These are phyloP conservation scores for Alternaria sp. DNA, from an alignment of 2,329 filamentous ascomycete genomes.

Conservation along the genomic window DNA sequence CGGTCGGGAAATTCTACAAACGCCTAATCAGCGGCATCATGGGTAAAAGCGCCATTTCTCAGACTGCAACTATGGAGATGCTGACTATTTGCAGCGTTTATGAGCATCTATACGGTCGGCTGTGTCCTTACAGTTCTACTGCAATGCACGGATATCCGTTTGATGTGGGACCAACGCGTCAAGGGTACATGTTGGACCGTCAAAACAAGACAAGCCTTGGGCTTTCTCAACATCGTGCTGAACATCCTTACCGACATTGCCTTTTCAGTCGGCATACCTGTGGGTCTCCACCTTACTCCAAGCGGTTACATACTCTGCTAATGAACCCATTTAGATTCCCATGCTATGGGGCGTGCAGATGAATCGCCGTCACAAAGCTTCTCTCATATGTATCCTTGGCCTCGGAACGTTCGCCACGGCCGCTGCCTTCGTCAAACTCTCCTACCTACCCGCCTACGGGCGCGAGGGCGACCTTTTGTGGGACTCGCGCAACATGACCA, in stretches of 20 bases:
- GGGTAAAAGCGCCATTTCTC: conserved; percentile 33
- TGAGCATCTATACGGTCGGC: conserved; percentile 55
- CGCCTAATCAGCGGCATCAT: conserved; percentile 56
- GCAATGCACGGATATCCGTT: conserved; percentile 59
- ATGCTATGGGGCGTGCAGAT: conserved; percentile 49
- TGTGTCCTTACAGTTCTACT: conserved; percentile 60
- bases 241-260: conserved; percentile 55
- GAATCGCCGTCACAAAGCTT: conserved; percentile 51
- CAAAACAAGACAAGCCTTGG: conserved; percentile 51
- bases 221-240: conserved; percentile 57
- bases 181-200: conserved; percentile 55
- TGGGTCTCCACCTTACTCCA: conserved; percentile 7
- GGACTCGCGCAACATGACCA: conserved; percentile 58
- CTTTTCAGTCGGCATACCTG: conserved; percentile 53
- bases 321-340: conserved; percentile 26
- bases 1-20: conserved; percentile 52
- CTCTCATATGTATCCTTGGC: conserved; percentile 52
- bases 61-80: background rate
- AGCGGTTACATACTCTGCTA: background rate
- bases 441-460: conserved; percentile 49
- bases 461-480: conserved; percentile 49
- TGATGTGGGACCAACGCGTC: conserved; percentile 56
- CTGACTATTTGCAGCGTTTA: conserved; percentile 48
- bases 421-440: conserved; percentile 54
- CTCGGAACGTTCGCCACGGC: conserved; percentile 58